Conservation (phyloP, 2,329 filamentous ascomycete species). For the Pseudogymnoascus sp. region DNA sequence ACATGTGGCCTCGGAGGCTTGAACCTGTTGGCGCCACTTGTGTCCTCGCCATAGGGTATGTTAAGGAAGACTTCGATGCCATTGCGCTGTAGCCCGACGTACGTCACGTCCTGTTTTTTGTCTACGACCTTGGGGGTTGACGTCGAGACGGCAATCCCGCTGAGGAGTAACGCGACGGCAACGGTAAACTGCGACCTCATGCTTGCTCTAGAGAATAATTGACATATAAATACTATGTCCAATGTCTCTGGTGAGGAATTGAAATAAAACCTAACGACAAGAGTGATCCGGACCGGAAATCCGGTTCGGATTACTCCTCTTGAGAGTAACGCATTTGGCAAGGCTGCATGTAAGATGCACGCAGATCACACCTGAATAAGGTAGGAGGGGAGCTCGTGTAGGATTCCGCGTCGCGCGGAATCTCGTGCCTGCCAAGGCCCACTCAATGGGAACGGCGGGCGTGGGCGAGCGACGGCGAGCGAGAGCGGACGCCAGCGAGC, state of each 20-base stretch:
- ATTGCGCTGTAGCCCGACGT: constrained; percentile 36
- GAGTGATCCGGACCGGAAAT: background rate
- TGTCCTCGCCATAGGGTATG: constrained; percentile 42
- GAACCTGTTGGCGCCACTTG: constrained; percentile 38
- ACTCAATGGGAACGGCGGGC: too few species aligned
- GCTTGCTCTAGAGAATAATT: background rate
- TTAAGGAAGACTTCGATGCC: constrained; percentile 40
- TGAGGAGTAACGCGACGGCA: background rate
- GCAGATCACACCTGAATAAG: background rate
- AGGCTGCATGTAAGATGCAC: background rate
- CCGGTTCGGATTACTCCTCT: background rate
- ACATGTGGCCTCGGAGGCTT: constrained; percentile 35
- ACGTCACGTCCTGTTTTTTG: constrained; percentile 30
- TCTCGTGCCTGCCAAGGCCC: background rate
- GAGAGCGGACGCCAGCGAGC: too few species aligned
- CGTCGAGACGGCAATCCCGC: background rate
- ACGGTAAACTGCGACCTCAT: background rate
- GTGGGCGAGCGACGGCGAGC: too few species aligned
- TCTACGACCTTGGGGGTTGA: constrained; percentile 18
- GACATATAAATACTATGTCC: background rate
- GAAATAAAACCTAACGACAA: background rate
- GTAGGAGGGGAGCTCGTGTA: background rate
- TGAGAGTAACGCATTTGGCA: background rate
- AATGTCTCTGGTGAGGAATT: background rate
- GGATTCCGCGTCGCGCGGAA: background rate